phyloP scores from a whole-genome alignment of 441 rosid species.

The Gossypium gossypioides region DNA sequence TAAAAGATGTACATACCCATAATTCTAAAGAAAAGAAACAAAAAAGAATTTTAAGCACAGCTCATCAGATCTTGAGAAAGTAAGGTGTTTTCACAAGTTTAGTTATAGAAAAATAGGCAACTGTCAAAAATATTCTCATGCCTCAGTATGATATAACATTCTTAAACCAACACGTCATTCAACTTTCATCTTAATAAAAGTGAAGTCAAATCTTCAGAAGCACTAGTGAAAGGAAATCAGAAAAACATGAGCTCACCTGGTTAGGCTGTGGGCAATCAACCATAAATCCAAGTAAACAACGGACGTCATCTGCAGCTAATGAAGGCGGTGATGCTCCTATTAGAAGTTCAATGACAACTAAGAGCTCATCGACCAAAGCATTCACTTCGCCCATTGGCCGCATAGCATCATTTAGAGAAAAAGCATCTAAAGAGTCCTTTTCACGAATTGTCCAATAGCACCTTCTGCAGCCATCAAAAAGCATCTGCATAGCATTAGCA shows the following conservation, averaged over 20 bases:
- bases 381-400: conserved; percentile 93
- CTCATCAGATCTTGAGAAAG: background rate
- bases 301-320: conserved; percentile 65
- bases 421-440: conserved; percentile 68
- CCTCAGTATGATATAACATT: conserved; percentile 1
- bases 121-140: background rate
- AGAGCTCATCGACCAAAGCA: conserved; percentile 96
- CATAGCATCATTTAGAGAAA: conserved; percentile 43
- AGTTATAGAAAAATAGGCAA: conserved; percentile 1
- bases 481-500: conserved; percentile 97
- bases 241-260: conserved; percentile 46
- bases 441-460: conserved; percentile 92
- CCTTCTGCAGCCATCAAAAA: conserved; percentile 98
- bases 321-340: conserved; percentile 82
- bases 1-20: background rate
- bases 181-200: background rate
- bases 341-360: conserved; percentile 93
- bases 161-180: background rate
- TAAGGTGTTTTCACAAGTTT: background rate
- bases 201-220: background rate
- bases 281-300: conserved; percentile 81
- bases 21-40: conserved; percentile 1
- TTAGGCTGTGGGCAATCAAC: conserved; percentile 97
- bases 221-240: background rate
- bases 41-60: background rate